These are phyloP conservation scores for Mallotus japonicus DNA, from an alignment of 441 rosid species.

Conservation along the genomic window DNA sequence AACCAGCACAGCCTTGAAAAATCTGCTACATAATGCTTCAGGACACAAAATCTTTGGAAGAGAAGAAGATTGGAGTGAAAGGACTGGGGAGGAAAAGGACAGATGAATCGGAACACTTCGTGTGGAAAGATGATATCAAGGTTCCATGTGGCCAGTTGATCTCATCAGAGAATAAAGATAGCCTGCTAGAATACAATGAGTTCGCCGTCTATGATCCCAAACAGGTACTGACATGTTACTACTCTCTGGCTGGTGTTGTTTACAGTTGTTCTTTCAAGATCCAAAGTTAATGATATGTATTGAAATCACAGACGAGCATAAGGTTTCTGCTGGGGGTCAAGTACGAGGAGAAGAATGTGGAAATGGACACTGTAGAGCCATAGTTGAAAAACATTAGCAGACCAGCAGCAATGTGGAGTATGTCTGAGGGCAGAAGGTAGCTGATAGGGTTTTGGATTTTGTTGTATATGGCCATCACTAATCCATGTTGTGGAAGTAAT, in stretches of 20 bases:
- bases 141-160: slow-evolving; percentile 73
- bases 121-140: slow-evolving; percentile 61
- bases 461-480: neutral
- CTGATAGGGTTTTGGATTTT: neutral
- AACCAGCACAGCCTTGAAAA: neutral
- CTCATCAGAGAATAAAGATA: slow-evolving; percentile 56
- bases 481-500: neutral
- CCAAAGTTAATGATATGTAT: neutral
- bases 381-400: neutral
- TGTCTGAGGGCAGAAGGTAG: neutral
- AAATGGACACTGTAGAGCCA: slow-evolving; percentile 34
- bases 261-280: neutral
- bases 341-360: slow-evolving; percentile 54
- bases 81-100: slow-evolving; percentile 72
- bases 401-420: no score
- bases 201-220: slow-evolving; percentile 78
- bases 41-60: slow-evolving; percentile 57
- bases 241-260: no score
- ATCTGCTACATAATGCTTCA: neutral
- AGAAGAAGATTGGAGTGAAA: slow-evolving; percentile 58
- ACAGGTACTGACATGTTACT: slow-evolving; percentile 36
- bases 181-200: slow-evolving; percentile 72
- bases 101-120: slow-evolving; percentile 61
- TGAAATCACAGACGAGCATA: slow-evolving; percentile 51
- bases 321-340: slow-evolving; percentile 70